Conservation (phyloP, 1,284 basidiomycete genomes). For the Trametes sp. region DNA sequence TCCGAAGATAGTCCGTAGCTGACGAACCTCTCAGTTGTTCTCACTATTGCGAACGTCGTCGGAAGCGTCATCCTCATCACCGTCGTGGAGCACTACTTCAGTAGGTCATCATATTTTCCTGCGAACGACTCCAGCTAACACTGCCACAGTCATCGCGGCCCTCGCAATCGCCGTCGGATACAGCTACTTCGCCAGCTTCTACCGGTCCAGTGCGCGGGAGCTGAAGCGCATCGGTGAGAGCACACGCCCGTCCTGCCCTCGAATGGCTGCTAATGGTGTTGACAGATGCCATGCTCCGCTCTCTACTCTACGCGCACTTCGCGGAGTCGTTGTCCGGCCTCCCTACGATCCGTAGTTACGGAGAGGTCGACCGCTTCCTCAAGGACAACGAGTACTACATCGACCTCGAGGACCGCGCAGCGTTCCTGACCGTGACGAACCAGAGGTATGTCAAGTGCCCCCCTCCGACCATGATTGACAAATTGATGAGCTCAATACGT, state of each 20-base stretch:
- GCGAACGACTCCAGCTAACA: not conserved
- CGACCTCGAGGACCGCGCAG: slow-evolving; percentile 77
- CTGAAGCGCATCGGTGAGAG: slow-evolving; percentile 68
- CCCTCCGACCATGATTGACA: no score
- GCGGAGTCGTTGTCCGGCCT: slow-evolving; percentile 82
- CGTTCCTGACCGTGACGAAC: slow-evolving; percentile 67
- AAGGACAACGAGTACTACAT: slow-evolving; percentile 74
- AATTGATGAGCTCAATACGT: not conserved
- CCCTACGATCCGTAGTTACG: slow-evolving; percentile 79
- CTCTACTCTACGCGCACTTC: slow-evolving; percentile 81
- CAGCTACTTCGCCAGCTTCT: slow-evolving; percentile 65
- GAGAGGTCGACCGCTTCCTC: slow-evolving; percentile 69
- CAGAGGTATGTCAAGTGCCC: slow-evolving; percentile 50
- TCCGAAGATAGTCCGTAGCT: not conserved
- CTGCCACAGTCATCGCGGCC: slow-evolving; percentile 55
- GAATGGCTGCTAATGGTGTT: slow-evolving; percentile 24
- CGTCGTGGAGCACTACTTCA: slow-evolving; percentile 76
- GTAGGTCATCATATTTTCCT: slow-evolving; percentile 42
- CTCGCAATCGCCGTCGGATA: slow-evolving; percentile 58
- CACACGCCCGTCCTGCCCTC: not conserved
- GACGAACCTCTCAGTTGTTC: slow-evolving; percentile 47
- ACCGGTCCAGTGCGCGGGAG: slow-evolving; percentile 73
- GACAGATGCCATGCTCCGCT: slow-evolving; percentile 70
- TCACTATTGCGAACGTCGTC: slow-evolving; percentile 59
- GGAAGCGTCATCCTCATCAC: slow-evolving; percentile 73